Base-by-base conservation (phyloP, 2,329 filamentous ascomycete species). In the Biscogniauxia sp. region DNA sequence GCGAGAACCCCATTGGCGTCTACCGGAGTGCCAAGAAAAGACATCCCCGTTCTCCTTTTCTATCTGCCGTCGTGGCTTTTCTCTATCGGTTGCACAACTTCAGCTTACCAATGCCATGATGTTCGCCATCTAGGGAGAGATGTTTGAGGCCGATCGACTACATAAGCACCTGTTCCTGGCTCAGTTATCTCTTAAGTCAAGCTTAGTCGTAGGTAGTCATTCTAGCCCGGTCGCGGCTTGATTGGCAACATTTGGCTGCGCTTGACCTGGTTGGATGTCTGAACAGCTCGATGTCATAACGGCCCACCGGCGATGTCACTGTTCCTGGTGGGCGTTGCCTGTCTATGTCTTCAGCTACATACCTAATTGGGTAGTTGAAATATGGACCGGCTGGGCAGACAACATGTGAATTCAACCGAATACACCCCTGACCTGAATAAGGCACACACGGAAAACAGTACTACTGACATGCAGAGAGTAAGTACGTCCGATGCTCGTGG, bases 381-480 rank as follows among this genome's bases (percentile, higher is more conserved):
- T 61, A 64, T 59, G 56, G 56, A 54, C 41, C 20, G 20, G 28
- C 28, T 20, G 15, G n/a, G 50, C 61, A 63, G 54, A 45, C 59
- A 54, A 51, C 57, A 62, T 66, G 56, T 61, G 59, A 63, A 62
- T 63, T 66, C 64, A 66, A 61, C 60, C 64, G 64, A 60, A 55
- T 55, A 59, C 54, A 37, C 50, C 57, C 54, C 59, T 56, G 53
- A 59, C 57, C 15, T 45, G 37, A 45, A 45, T 45, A 15, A 45
- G 37, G 17, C 5, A n/a, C 15, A 45, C 7, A n/a, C 37, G 11
- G 37, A 8, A 32, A 32, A 32, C 28, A 32, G 28, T 7, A 7
- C 9, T 32, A 7, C 28, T 8, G 11, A 7, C 28, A 32, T 32
- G 11, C 6, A 32, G 28, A 32, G 2, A 32, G 28, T 32, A 32